These are phyloP conservation scores for apple (Malus domestica) DNA, from an alignment of 306 rosid genomes.

Conservation along the genomic window ASM211411v1 NC_041804.1:1497001-1497500, in stretches of 20 bases:
- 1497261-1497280: constrained; percentile 63
- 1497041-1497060: constrained; percentile 65
- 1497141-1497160: constrained; percentile 48
- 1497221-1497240: constrained; percentile 65
- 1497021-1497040: constrained; percentile 77
- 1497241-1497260: constrained; percentile 93
- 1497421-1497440: constrained; percentile 68
- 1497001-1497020: constrained; percentile 84
- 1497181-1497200: constrained; percentile 55
- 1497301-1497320: constrained; percentile 71
- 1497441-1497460: constrained; percentile 86
- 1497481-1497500: constrained; percentile 78
- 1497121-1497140: constrained; percentile 46
- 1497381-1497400: constrained; percentile 75
- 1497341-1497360: constrained; percentile 61
- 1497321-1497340: constrained; percentile 49
- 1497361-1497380: constrained; percentile 72
- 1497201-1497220: constrained; percentile 83
- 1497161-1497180: constrained; percentile 83
- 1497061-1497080: constrained; percentile 92
- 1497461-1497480: constrained; percentile 82
- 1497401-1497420: constrained; percentile 84
- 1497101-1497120: constrained; percentile 61
- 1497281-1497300: constrained; percentile 47
- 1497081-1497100: constrained; percentile 91